These are phyloP conservation scores for Annulohypoxylon stygium DNA, from an alignment of 495 filamentous ascomycete species.

Conservation along the genomic window DNA sequence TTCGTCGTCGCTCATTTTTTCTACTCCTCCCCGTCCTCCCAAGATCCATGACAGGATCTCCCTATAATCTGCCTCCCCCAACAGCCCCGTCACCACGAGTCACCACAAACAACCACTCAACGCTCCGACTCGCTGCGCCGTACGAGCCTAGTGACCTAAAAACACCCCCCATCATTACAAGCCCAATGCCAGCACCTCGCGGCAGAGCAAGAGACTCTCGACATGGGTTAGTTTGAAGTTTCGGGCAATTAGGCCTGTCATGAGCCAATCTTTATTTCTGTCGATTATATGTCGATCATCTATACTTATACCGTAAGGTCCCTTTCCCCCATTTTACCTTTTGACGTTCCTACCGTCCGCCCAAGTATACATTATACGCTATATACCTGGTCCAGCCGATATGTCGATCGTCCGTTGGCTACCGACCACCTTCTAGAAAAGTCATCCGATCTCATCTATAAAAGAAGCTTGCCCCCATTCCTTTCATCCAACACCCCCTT, in stretches of 20 bases:
- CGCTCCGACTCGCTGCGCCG: conserved; percentile 8
- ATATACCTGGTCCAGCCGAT: neutral
- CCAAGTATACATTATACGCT: neutral
- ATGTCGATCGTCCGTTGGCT: conserved; percentile 37
- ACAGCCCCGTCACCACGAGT: neutral
- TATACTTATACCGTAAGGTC: conserved; percentile 38
- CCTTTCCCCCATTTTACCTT: neutral
- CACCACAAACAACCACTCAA: conserved; percentile 9
- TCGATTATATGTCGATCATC: conserved; percentile 46
- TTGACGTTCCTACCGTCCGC: neutral
- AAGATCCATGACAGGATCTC: conserved; percentile 35
- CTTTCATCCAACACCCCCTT: neutral
- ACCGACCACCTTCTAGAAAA: conserved; percentile 39
- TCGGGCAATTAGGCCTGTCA: conserved; percentile 46
- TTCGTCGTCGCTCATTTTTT: neutral
- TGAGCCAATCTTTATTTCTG: conserved; percentile 24
- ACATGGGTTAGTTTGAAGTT: conserved; percentile 47
- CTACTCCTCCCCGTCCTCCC: neutral
- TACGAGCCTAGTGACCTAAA: neutral
- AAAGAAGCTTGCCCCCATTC: conserved; percentile 23
- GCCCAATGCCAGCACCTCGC: neutral
- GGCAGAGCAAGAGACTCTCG: neutral
- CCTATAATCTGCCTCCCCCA: conserved; percentile 22
- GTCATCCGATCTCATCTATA: conserved; percentile 36
- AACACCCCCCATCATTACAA: neutral